phyloP scores from a whole-genome alignment of 176 grass and related monocot species.

The Themeda triandra region DNA sequence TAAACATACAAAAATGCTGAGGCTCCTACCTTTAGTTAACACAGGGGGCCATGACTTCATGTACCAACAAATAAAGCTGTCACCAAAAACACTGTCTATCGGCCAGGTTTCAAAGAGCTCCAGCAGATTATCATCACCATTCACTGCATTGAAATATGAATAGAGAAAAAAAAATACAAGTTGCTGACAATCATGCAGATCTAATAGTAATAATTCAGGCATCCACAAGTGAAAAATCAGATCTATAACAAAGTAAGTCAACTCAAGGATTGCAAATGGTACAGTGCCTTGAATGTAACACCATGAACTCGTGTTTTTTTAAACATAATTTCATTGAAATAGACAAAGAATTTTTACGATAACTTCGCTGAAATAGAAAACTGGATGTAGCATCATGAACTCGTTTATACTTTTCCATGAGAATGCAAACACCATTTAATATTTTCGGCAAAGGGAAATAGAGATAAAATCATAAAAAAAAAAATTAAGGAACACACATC shows the following conservation, averaged over 20 bases:
- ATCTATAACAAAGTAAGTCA: slow-evolving; percentile 1
- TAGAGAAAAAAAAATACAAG: background rate
- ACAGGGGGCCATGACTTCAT: background rate
- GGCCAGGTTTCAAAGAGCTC: background rate
- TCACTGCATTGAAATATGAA: slow-evolving; percentile 13
- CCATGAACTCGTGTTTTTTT: too few species aligned
- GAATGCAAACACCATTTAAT: background rate
- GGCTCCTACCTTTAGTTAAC: background rate
- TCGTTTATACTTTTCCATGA: background rate
- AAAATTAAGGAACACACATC: background rate
- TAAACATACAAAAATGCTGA: background rate
- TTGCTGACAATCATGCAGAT: background rate
- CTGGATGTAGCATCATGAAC: background rate
- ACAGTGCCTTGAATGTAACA: too few species aligned
- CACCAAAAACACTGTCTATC: background rate
- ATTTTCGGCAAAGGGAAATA: background rate
- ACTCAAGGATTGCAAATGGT: background rate
- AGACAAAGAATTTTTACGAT: background rate
- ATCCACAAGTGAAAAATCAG: background rate
- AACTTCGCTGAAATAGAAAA: background rate
- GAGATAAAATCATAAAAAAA: background rate
- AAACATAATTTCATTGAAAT: too few species aligned
- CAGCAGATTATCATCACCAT: background rate
- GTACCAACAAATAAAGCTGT: background rate
- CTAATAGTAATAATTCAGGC: background rate